Percentiles rank a stretch among this genome's conserved stretches.
phyloP scores from a whole-genome alignment of 306 rosid species.

The Lathyrus aphaca region DNA sequence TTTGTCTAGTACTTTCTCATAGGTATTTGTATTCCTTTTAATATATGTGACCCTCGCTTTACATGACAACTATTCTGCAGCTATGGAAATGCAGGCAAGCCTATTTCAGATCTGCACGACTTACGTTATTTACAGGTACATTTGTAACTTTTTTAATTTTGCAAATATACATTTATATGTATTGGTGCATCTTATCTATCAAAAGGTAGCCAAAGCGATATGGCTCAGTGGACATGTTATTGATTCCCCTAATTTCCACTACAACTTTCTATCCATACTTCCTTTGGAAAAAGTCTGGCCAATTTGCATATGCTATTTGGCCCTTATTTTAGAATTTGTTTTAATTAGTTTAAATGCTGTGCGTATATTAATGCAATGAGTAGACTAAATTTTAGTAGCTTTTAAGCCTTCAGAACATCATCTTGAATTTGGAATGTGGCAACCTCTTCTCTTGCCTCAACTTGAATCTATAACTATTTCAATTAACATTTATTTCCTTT shows the following conservation, averaged over 20 bases:
- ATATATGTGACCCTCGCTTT: slow-evolving; percentile 30
- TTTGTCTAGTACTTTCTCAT: slow-evolving; percentile 24
- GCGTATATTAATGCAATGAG: slow-evolving; percentile 2
- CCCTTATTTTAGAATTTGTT: slow-evolving; percentile 1
- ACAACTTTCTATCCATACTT: slow-evolving; percentile 6
- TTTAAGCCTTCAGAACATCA: slow-evolving; percentile 1
- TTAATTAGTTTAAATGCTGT: slow-evolving; percentile 3
- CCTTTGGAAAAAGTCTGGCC: slow-evolving; percentile 8
- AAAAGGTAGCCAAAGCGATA: slow-evolving; percentile 2
- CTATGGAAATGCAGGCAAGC: slow-evolving; percentile 73
- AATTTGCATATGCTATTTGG: slow-evolving; percentile 2
- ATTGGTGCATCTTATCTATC: slow-evolving; percentile 21
- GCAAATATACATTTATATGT: slow-evolving; percentile 1
- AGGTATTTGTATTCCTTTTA: slow-evolving; percentile 29
- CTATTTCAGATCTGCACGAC: slow-evolving; percentile 70
- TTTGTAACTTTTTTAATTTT: slow-evolving; percentile 3
- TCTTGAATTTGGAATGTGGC: slow-evolving; percentile 12
- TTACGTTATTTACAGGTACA: slow-evolving; percentile 66
- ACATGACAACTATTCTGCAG: slow-evolving; percentile 59
- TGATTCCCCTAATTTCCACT: slow-evolving; percentile 5
- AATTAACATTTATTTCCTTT: neutral
- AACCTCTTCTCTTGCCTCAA: slow-evolving; percentile 22
- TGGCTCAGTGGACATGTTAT: slow-evolving; percentile 32
- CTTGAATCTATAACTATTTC: neutral
- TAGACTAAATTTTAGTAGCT: neutral